Evolutionary conservation across 73 alveolate species (phyloP).

Genomic region (Symbiodinium natans): DNA sequence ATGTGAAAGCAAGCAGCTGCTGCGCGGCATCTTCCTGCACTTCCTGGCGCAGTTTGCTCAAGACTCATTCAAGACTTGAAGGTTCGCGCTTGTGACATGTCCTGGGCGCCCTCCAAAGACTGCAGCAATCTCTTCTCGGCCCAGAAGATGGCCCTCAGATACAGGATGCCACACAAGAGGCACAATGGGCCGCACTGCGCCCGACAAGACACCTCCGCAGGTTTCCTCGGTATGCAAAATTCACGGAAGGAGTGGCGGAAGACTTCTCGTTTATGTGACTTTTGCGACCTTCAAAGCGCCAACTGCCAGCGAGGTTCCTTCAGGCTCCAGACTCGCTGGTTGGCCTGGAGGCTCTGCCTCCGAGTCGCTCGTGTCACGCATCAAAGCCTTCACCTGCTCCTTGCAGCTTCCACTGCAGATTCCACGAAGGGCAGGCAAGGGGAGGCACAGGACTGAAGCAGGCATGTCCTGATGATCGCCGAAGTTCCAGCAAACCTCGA

Average conservation of each 20-base stretch:
- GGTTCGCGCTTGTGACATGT: no score
- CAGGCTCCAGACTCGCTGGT: not conserved
- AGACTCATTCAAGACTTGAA: not conserved
- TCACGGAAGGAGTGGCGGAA: not conserved
- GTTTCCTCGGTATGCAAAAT: not conserved
- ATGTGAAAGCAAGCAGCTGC: not conserved
- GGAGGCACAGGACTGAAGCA: no score
- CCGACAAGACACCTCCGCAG: not conserved
- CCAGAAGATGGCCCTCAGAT: constrained; percentile 40
- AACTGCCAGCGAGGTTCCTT: not conserved
- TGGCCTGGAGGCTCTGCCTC: not conserved
- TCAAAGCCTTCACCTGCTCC: not conserved
- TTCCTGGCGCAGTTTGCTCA: not conserved
- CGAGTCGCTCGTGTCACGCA: not conserved
- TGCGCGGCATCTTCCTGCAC: not conserved
- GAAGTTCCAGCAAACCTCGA: constrained; percentile 32
- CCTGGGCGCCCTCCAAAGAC: constrained; percentile 39
- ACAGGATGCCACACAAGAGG: no score
- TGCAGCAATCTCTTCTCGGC: constrained; percentile 21
- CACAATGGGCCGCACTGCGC: no score
- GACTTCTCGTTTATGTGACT: not conserved
- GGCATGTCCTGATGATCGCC: not conserved
- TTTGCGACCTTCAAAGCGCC: no score
- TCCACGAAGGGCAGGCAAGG: not conserved
- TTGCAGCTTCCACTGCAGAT: not conserved